Evolutionary conservation across 495 filamentous ascomycete genomes (phyloP).

Genomic region (Neurospora hispaniola): DNA sequence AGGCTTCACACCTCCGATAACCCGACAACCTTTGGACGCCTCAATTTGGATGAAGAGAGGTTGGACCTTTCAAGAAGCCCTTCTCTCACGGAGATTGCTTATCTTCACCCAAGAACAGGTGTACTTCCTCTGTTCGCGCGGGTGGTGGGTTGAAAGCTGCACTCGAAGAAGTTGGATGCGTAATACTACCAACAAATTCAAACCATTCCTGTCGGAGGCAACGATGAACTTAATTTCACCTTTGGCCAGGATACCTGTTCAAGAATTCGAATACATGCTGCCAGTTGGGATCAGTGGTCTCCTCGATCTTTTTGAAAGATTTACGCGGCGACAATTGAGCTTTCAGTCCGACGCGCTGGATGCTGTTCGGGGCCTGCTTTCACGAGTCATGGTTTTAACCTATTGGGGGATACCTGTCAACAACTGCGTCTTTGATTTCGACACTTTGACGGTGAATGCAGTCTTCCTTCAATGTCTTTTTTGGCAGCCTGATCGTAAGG

Average conservation of each 20-base stretch:
- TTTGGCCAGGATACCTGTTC: no score
- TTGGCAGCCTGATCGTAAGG: background rate
- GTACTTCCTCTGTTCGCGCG: background rate
- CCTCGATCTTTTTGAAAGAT: background rate
- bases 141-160: background rate
- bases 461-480: background rate
- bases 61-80: background rate
- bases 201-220: no score
- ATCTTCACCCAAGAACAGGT: background rate
- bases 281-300: no score
- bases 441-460: background rate
- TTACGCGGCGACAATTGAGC: background rate
- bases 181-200: no score
- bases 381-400: background rate
- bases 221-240: no score
- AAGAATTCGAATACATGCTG: no score
- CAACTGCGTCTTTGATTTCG: background rate
- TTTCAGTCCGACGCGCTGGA: background rate
- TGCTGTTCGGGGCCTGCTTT: background rate
- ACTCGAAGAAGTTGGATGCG: no score
- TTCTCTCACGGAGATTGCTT: background rate
- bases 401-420: background rate
- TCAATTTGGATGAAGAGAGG: background rate
- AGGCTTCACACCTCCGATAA: fast-evolving
- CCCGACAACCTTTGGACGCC: background rate